Evolutionary conservation across 2,329 filamentous ascomycete genomes (phyloP).

Genomic region (Didymella glomerata): DNA sequence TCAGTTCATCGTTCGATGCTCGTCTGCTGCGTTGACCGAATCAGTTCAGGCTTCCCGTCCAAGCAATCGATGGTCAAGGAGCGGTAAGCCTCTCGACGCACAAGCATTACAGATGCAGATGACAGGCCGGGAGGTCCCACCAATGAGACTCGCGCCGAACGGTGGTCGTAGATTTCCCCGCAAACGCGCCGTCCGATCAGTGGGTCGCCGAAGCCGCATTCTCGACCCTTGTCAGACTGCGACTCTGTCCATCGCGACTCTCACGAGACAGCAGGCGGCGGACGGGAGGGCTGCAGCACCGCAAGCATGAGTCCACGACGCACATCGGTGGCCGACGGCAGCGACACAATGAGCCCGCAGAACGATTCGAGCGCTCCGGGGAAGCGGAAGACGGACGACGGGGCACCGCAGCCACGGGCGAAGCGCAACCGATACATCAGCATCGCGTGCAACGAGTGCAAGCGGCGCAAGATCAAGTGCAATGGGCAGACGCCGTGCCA

Average conservation of each 20-base stretch:
- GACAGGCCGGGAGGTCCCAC: background rate
- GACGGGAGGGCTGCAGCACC: conserved; percentile 3
- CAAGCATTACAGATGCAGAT: conserved; percentile 12
- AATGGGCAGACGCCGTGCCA: conserved; percentile 72
- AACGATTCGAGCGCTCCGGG: conserved; percentile 32
- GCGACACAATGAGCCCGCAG: conserved; percentile 47
- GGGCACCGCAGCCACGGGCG: conserved; percentile 59
- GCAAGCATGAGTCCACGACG: conserved; percentile 19
- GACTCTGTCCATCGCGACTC: conserved; percentile 1
- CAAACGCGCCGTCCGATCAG: conserved; percentile 19
- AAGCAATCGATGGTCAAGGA: no score
- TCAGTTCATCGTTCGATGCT: no score
- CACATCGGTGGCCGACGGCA: conserved; percentile 29
- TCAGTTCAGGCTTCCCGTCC: no score
- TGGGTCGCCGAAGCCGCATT: conserved; percentile 15
- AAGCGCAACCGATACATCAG: conserved; percentile 74
- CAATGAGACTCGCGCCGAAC: conserved; percentile 8
- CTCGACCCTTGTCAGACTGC: background rate
- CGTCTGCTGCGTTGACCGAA: no score
- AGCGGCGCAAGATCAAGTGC: conserved; percentile 73
- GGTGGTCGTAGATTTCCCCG: conserved; percentile 8
- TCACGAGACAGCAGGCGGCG: conserved; percentile 7
- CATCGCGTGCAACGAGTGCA: conserved; percentile 73
- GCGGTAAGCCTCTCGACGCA: no score
- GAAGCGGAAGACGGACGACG: conserved; percentile 58